phyloP scores from a whole-genome alignment of 345 rosid species.

The Aethionema arabicum region DNA sequence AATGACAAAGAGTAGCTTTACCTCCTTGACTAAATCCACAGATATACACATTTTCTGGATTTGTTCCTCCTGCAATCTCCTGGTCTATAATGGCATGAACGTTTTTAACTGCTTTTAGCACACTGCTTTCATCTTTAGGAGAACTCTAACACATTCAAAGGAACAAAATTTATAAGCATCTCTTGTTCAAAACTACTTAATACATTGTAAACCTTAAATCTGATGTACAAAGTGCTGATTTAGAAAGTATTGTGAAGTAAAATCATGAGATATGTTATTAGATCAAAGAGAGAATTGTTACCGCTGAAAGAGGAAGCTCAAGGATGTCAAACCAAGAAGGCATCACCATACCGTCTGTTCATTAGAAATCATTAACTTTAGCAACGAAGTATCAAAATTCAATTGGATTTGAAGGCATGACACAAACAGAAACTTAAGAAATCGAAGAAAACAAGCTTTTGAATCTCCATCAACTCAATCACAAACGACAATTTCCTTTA shows the following conservation, averaged over 20 bases:
- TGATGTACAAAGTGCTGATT: neutral
- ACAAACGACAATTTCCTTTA: no score
- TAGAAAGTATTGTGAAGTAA: constrained; percentile 6
- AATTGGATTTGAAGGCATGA: no score
- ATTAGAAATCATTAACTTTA: constrained; percentile 26
- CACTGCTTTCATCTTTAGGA: constrained; percentile 61
- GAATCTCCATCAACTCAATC: no score
- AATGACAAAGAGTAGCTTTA: constrained; percentile 23
- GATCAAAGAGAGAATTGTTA: constrained; percentile 36
- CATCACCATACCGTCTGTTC: constrained; percentile 82
- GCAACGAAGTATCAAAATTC: neutral
- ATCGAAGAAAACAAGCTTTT: no score
- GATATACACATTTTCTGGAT: constrained; percentile 61
- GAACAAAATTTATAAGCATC: neutral
- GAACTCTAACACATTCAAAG: constrained; percentile 45
- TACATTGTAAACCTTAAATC: neutral
- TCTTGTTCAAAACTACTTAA: neutral
- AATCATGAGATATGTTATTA: neutral
- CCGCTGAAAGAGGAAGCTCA: constrained; percentile 83
- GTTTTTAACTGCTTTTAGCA: constrained; percentile 69
- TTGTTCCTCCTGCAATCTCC: constrained; percentile 60
- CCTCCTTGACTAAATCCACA: constrained; percentile 98
- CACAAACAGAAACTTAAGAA: no score
- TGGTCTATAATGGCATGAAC: constrained; percentile 71
- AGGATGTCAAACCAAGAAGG: constrained; percentile 94